phyloP scores from a whole-genome alignment of 129 eudicot species.

The Arctium lappa region DNA sequence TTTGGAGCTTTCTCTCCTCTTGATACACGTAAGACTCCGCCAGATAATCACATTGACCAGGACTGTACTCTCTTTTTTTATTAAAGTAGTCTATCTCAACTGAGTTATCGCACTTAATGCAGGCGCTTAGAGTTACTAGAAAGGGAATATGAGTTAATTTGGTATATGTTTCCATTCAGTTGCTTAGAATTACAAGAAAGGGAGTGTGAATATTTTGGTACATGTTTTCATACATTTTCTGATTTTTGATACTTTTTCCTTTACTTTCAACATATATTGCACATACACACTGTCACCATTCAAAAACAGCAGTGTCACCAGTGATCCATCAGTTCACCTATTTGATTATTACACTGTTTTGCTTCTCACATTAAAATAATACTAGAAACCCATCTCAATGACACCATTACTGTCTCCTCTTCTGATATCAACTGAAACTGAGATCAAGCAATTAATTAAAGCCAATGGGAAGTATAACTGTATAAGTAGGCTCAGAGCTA shows the following conservation, averaged over 20 bases:
- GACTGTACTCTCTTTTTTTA: neutral
- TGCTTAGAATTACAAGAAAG: conserved; percentile 11
- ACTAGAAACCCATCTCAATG: conserved; percentile 3
- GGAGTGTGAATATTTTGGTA: neutral
- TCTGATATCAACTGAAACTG: neutral
- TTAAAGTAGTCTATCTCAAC: neutral
- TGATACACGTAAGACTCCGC: conserved; percentile 26
- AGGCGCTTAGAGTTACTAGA: conserved; percentile 4
- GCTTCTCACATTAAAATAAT: conserved; percentile 1
- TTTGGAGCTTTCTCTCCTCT: conserved; percentile 24
- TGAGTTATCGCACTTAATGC: neutral
- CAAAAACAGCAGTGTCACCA: neutral
- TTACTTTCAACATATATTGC: conserved; percentile 1
- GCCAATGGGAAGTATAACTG: neutral
- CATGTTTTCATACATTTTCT: conserved; percentile 1
- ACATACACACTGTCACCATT: neutral
- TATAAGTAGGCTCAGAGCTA: neutral
- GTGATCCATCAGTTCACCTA: conserved; percentile 13
- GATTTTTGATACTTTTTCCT: neutral
- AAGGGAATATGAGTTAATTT: neutral
- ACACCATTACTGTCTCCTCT: neutral
- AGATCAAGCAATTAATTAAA: neutral
- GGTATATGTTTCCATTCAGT: conserved; percentile 7
- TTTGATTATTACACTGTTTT: neutral
- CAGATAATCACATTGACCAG: conserved; percentile 26